Conservation (phyloP, 331 rosid species). For the Spiraea crenata region DNA sequence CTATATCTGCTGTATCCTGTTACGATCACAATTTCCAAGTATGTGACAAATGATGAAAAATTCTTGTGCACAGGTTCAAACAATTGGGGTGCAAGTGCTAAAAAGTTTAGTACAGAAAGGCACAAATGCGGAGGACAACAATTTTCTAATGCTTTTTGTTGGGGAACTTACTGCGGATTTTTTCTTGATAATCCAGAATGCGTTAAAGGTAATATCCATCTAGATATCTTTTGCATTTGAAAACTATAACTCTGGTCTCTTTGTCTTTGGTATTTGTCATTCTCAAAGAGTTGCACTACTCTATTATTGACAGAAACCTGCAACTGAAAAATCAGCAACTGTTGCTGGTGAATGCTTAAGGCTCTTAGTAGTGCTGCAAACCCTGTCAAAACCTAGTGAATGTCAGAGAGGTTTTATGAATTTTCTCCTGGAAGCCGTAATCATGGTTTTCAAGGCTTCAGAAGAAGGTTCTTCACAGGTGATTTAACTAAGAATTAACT, state of each 20-base stretch:
- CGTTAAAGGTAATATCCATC: slow-evolving; percentile 54
- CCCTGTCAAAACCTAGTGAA: slow-evolving; percentile 54
- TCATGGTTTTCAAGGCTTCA: slow-evolving; percentile 63
- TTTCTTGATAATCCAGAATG: slow-evolving; percentile 53
- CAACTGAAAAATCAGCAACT: slow-evolving; percentile 68
- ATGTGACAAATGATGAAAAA: slow-evolving; percentile 29
- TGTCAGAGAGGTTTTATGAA: slow-evolving; percentile 65
- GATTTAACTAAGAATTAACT: slow-evolving; percentile 28
- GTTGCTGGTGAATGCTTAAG: slow-evolving; percentile 72
- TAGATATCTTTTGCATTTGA: slow-evolving; percentile 11
- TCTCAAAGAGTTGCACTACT: slow-evolving; percentile 27
- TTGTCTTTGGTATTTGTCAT: slow-evolving; percentile 20
- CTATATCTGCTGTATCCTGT: slow-evolving; percentile 18
- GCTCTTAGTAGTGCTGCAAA: slow-evolving; percentile 74
- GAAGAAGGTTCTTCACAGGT: slow-evolving; percentile 63
- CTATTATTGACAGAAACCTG: slow-evolving; percentile 53
- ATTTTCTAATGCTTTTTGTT: slow-evolving; percentile 60
- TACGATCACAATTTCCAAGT: slow-evolving; percentile 21
- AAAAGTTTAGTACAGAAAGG: slow-evolving; percentile 61
- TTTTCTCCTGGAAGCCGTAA: slow-evolving; percentile 75
- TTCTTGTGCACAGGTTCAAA: slow-evolving; percentile 64
- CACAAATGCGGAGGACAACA: slow-evolving; percentile 48
- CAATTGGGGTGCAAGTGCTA: slow-evolving; percentile 80
- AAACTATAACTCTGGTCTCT: not conserved
- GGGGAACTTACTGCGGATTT: slow-evolving; percentile 70